Percentiles rank a stretch among this genome's conserved stretches.
Conservation (phyloP, 2,329 filamentous ascomycete genomes). For the Tolypocladium cylindrosporum region DNA sequence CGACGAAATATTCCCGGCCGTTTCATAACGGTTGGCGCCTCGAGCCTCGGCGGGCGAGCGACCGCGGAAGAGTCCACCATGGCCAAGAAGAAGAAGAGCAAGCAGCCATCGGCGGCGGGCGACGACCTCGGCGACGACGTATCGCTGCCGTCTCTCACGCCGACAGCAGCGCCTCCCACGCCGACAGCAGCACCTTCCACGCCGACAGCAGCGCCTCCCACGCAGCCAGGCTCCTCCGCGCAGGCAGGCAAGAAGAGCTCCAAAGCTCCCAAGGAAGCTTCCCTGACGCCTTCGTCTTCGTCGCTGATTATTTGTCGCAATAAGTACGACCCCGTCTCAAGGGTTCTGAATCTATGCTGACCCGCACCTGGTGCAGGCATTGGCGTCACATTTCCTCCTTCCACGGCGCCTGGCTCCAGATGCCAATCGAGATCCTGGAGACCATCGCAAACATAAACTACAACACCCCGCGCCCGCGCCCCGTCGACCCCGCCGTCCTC, state of each 20-base stretch:
- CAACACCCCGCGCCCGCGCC: constrained; percentile 62
- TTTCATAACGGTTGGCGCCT: not conserved
- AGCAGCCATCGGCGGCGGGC: constrained; percentile 31
- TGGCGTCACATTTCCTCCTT: constrained; percentile 81
- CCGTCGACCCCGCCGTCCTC: constrained; percentile 71
- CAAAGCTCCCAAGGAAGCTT: constrained; percentile 4
- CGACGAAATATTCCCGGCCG: not conserved
- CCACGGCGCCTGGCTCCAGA: constrained; percentile 73
- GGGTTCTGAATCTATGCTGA: not conserved
- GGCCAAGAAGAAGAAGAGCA: constrained; percentile 35
- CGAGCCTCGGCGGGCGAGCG: not conserved
- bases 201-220: not conserved
- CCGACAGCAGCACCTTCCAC: not conserved
- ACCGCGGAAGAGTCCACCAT: constrained; percentile 17
- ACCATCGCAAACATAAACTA: constrained; percentile 72
- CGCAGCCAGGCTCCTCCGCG: not conserved
- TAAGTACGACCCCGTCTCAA: constrained; percentile 42
- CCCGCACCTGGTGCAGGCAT: constrained; percentile 41
- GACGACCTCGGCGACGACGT: not conserved
- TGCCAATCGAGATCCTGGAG: constrained; percentile 70
- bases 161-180: not conserved
- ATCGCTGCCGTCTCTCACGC: not conserved
- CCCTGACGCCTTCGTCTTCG: constrained; percentile 4
- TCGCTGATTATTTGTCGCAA: constrained; percentile 42
- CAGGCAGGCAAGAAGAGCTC: constrained; percentile 2